phyloP scores from a whole-genome alignment of 2,329 filamentous ascomycete genomes.

The Sarocladium brachiariae region DNA sequence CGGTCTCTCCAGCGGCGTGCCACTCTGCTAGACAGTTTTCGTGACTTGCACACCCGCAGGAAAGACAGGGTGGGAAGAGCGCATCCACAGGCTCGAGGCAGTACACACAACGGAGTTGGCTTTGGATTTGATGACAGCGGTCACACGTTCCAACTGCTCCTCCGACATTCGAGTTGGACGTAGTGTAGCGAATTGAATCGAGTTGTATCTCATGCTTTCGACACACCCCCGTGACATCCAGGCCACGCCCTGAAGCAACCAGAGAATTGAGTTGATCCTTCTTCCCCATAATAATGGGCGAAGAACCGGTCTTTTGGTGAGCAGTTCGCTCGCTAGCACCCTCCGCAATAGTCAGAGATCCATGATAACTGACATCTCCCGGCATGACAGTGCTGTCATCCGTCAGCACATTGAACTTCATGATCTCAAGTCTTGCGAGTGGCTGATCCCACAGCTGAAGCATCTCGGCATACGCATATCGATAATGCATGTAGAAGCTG shows the following conservation, averaged over 20 bases:
- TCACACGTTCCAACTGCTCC: conserved; percentile 44
- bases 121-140: conserved; percentile 48
- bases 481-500: conserved; percentile 50
- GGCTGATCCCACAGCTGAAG: conserved; percentile 60
- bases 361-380: conserved; percentile 26
- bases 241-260: conserved; percentile 46
- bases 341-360: conserved; percentile 32
- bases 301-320: conserved; percentile 33
- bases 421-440: conserved; percentile 55
- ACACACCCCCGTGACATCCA: conserved; percentile 58
- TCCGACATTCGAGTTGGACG: conserved; percentile 29
- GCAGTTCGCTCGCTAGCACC: conserved; percentile 26
- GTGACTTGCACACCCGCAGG: conserved; percentile 57
- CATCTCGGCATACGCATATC: conserved; percentile 61
- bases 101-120: conserved; percentile 54
- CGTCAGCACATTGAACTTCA: conserved; percentile 61
- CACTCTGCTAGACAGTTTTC: conserved; percentile 52
- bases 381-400: conserved; percentile 30
- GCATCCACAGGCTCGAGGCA: conserved; percentile 55
- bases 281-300: conserved; percentile 50
- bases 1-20: conserved; percentile 48
- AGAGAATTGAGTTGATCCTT: conserved; percentile 45
- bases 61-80: conserved; percentile 54
- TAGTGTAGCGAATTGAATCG: conserved; percentile 47
- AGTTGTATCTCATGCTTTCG: conserved; percentile 56